phyloP scores from a whole-genome alignment of 768 basidiomycete genomes.

The Fibroporia radiculosa region DNA sequence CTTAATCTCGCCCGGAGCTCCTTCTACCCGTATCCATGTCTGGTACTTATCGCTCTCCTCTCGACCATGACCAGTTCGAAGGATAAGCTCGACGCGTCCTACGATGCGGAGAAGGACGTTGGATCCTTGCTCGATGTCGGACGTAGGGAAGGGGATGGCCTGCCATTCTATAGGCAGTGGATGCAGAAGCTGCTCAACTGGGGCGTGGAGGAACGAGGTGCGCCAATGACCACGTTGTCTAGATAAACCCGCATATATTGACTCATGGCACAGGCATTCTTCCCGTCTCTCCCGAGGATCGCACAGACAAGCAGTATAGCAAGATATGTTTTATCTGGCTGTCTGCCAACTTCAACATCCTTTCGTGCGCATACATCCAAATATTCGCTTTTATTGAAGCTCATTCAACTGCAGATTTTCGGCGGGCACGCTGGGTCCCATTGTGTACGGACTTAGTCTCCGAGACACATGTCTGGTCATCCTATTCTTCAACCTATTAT shows the following conservation, averaged over 20 bases:
- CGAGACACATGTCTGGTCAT: conserved; percentile 39
- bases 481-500: conserved; percentile 39
- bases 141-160: neutral
- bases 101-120: conserved; percentile 11
- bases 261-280: conserved; percentile 23
- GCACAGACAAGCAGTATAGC: conserved; percentile 31
- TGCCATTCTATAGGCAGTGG: conserved; percentile 11
- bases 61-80: neutral
- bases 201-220: conserved; percentile 28
- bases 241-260: neutral
- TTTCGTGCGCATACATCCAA: conserved; percentile 24
- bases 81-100: neutral
- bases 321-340: conserved; percentile 37
- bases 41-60: neutral
- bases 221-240: neutral
- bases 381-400: neutral
- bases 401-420: conserved; percentile 29
- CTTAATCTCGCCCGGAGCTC: too few relatives aligned
- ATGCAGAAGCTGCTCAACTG: conserved; percentile 19
- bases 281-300: conserved; percentile 25
- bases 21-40: too few relatives aligned
- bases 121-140: conserved; percentile 5
- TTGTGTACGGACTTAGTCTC: conserved; percentile 34
- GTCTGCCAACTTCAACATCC: conserved; percentile 32
- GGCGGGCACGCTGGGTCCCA: conserved; percentile 39